These are phyloP conservation scores for Babesia gibsoni DNA, from an alignment of 169 alveolate species.

Conservation along the genomic window DNA sequence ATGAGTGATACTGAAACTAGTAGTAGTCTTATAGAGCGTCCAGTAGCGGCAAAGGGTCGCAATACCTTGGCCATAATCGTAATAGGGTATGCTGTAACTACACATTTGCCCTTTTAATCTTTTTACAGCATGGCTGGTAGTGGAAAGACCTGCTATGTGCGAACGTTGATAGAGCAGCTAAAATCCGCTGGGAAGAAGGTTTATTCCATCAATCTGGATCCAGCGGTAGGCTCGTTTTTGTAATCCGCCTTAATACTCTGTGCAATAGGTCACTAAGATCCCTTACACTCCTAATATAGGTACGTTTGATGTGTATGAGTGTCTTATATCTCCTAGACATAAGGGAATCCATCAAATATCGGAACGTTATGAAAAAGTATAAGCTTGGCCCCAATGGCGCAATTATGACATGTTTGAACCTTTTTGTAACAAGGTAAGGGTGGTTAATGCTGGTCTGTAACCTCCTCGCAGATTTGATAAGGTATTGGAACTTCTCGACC, in stretches of 20 bases:
- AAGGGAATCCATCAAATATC: slow-evolving; percentile 94
- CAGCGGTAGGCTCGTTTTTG: slow-evolving; percentile 88
- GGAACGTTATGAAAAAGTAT: slow-evolving; percentile 93
- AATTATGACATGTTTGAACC: slow-evolving; percentile 94
- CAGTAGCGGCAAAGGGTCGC: slow-evolving; percentile 66
- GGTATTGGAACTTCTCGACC: slow-evolving; percentile 85
- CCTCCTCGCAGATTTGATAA: slow-evolving; percentile 83
- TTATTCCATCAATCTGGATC: slow-evolving; percentile 96
- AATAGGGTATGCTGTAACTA: slow-evolving; percentile 46
- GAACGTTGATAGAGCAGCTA: slow-evolving; percentile 74
- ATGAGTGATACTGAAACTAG: slow-evolving; percentile 5
- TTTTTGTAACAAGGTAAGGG: slow-evolving; percentile 89
- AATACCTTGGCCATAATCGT: slow-evolving; percentile 65
- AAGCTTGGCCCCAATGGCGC: slow-evolving; percentile 99
- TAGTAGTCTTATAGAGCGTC: slow-evolving; percentile 23
- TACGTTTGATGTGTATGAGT: slow-evolving; percentile 12
- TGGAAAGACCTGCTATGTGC: slow-evolving; percentile 93
- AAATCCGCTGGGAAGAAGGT: slow-evolving; percentile 79
- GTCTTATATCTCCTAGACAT: slow-evolving; percentile 76
- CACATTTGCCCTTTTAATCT: neutral
- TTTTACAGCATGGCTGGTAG: slow-evolving; percentile 91
- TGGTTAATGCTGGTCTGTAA: neutral
- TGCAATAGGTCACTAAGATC: slow-evolving; percentile 51
- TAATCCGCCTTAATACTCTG: slow-evolving; percentile 63
- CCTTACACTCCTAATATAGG: slow-evolving; percentile 62